Conservation (phyloP, 352 stramenopile genomes). For the Globisporangium canariense region DNA sequence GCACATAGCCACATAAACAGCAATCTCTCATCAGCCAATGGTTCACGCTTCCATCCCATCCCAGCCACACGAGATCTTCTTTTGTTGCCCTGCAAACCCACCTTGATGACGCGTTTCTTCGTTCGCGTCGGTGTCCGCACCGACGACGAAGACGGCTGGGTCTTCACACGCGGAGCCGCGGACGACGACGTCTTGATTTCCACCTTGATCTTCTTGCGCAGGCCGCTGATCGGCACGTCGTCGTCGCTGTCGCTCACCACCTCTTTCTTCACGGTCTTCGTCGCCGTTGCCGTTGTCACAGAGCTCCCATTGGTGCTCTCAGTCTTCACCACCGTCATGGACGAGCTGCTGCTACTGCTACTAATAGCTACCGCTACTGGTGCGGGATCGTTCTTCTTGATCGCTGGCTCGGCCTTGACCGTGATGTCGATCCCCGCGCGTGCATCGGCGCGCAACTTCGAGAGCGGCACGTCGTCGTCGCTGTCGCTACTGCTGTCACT, state of each 20-base stretch:
- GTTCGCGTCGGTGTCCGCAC: conserved; percentile 18
- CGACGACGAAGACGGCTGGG: conserved; percentile 14
- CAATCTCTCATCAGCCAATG: background rate
- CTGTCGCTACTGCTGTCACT: conserved; percentile 61
- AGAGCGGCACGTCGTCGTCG: conserved; percentile 77
- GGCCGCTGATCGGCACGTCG: conserved; percentile 63
- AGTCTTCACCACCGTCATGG: conserved; percentile 20
- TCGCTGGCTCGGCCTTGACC: conserved; percentile 25
- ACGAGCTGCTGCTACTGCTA: too few species aligned
- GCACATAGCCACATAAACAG: background rate
- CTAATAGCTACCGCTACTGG: background rate
- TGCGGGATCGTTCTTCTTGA: conserved; percentile 3
- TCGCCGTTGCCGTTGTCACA: background rate
- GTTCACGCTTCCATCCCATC: background rate
- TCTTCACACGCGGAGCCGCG: conserved; percentile 20
- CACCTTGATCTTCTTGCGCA: conserved; percentile 66
- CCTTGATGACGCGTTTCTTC: conserved; percentile 71
- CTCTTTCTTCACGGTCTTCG: conserved; percentile 35
- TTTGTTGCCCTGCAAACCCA: conserved; percentile 10
- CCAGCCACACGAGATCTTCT: conserved; percentile 3
- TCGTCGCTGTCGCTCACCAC: conserved; percentile 64
- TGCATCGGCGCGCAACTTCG: conserved; percentile 44
- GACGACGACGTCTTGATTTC: conserved; percentile 20
- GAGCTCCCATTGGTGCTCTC: conserved; percentile 14
- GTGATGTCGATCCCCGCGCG: conserved; percentile 21